A percentile compares a stretch with the other conserved stretches of the same genome.
These are phyloP conservation scores for Celoporthe dispersa DNA, from an alignment of 2,329 filamentous ascomycete genomes.

Conservation along the genomic window DNA sequence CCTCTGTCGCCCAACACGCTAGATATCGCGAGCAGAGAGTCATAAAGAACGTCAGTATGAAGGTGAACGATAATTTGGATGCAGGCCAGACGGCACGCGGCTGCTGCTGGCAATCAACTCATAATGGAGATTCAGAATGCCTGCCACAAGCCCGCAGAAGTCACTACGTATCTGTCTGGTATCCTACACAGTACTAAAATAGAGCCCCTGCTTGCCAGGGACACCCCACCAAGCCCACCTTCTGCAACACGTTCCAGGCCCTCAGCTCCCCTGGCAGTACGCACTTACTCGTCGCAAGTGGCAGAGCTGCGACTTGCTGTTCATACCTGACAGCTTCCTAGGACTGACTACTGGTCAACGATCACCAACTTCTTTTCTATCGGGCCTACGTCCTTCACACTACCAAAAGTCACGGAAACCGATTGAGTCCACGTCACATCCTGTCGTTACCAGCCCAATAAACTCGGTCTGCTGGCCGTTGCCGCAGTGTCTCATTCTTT, in stretches of 20 bases:
- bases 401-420: neutral
- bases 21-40: neutral
- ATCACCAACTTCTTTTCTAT: conserved; percentile 16
- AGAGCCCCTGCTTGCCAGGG: neutral
- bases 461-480: neutral
- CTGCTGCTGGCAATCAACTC: neutral
- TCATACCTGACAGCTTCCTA: neutral
- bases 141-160: neutral
- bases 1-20: neutral
- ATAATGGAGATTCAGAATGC: neutral
- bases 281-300: neutral
- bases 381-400: neutral
- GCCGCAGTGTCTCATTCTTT: neutral
- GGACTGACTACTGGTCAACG: neutral
- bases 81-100: neutral
- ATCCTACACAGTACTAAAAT: neutral
- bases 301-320: conserved; percentile 13
- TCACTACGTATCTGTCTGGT: neutral
- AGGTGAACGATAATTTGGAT: neutral
- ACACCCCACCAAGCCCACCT: conserved; percentile 4
- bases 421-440: neutral
- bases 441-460: conserved; percentile 13
- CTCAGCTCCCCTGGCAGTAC: conserved; percentile 5
- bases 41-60: neutral
- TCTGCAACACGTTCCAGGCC: conserved; percentile 5